Conservation (phyloP, 2,329 filamentous ascomycete genomes). For the Arthrinium puccinioides region DNA sequence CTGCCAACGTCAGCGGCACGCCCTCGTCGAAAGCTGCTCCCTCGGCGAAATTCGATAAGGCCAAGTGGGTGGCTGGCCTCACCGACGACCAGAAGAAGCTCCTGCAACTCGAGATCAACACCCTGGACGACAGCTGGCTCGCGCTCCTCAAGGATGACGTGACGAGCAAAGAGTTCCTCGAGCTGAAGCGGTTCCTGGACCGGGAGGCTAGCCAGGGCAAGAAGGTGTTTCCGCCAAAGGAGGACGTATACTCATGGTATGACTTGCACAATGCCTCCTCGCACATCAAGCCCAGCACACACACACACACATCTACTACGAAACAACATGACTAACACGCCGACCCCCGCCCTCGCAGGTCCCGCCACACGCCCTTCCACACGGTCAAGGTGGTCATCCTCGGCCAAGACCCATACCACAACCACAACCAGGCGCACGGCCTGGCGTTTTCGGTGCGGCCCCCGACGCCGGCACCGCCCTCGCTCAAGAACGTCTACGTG, state of each 20-base stretch:
- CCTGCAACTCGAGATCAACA: constrained; percentile 84
- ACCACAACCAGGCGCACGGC: constrained; percentile 89
- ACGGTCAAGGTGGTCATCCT: constrained; percentile 88
- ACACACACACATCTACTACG: background rate
- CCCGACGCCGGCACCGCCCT: constrained; percentile 81
- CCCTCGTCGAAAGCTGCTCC: constrained; percentile 16
- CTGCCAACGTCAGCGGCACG: constrained; percentile 9
- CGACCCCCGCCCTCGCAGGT: constrained; percentile 50
- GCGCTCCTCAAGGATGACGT: constrained; percentile 83
- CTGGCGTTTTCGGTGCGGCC: constrained; percentile 92
- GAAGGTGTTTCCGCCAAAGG: constrained; percentile 78
- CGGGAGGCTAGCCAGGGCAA: constrained; percentile 65
- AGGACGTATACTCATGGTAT: constrained; percentile 94
- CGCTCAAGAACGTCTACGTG: constrained; percentile 88
- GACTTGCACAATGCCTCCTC: constrained; percentile 12
- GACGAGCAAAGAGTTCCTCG: constrained; percentile 69
- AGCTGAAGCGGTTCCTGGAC: constrained; percentile 80
- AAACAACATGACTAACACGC: background rate
- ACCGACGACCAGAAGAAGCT: constrained; percentile 75
- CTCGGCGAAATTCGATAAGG: constrained; percentile 69
- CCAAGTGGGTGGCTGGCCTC: constrained; percentile 76
- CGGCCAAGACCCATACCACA: constrained; percentile 97
- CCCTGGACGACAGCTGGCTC: constrained; percentile 86
- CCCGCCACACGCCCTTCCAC: constrained; percentile 81
- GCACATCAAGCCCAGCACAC: background rate